Base-by-base conservation (phyloP, 2,329 filamentous ascomycete genomes). In the Cryoendolithus antarcticus region DNA sequence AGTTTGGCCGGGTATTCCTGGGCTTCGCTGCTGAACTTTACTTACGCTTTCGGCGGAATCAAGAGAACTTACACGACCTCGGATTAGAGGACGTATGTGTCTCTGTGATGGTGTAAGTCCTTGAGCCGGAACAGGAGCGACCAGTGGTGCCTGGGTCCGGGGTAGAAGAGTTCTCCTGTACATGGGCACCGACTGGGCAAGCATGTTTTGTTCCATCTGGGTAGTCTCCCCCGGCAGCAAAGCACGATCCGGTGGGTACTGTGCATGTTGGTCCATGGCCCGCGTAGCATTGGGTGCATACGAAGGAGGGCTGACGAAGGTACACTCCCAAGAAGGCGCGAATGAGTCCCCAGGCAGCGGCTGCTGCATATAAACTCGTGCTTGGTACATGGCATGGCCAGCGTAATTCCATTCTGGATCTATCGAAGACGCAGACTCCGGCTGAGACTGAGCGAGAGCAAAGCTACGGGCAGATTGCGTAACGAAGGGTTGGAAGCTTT, bases 401-500 rank as follows among this genome's bases (percentile, higher is more conserved):
- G 31, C 9, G 15, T 32, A 9, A 9, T 6, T 7, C 13, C 13
- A 15, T 32, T 32, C 6, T 4, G 11, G 11, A 7, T 6, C 9
- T 11, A 10, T 8, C 5, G 31, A 6, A 32, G 9, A 11, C 31
- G 9, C 5, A 10, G 31, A 12, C 31, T 32, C 31, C 31, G 11
- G 9, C 7, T 27, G 24, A 27, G 24, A 8, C 5, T 27, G 24
- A 7, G 24, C 5, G 24, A 8, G 24, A 27, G 24, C 24, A 27
- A 27, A 27, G 24, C 24, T 8, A 8, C 7, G 24, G 24, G 5
- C 24, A 27, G 24, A 7, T 27, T 27, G 24, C 24, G 24, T 8
- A 27, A 27, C 24, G 8, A 56, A 49, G 44, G 47, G 51, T 40
- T 52, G 54, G 47, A 51, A 48, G 44, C 46, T 57, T 47, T 55